Base-by-base conservation (phyloP, 805 yeast species). In the Peterozyma toletana region DNA sequence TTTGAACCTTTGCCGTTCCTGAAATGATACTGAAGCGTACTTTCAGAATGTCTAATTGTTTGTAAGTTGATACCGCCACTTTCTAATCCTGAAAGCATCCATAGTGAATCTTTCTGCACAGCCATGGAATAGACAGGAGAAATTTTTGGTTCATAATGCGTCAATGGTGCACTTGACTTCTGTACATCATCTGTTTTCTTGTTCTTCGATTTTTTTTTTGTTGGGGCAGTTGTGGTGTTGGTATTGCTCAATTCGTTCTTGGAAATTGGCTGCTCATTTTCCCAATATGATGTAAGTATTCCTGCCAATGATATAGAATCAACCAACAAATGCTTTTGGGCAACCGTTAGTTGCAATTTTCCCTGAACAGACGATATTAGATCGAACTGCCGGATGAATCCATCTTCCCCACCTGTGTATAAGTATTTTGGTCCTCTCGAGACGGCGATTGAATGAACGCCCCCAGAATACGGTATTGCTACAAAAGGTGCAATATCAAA, bases 321-420 rank as follows among this genome's bases (percentile, higher is more conserved):
- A 18, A 88, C 88, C 40, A 89, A 69, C 40, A 86, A 84, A 60
- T 93, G 98, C 55, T 78, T 79, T 60, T 93, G 99, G 2, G 96
- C 88, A 48, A 89, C 86, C 0, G 98, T 91, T 42, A 93, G 67
- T 5, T 93, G 91, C 6, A 83, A 69, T 52, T 84, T 85, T 14
- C 97, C 97, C 54, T 86, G 90, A 18, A 93, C 75, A 1, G 96
- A 84, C 31, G 83, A 83, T 35, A 81, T 73, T 49, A 93, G 83
- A 62, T 93, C 96, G 64, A 83, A 93, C 57, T 86, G 89, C 39
- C 99, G 70, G 31, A 93, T 85, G 54, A 80, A 86, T 4, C 99
- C 99, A 61, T 93, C 99, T 51, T 85, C 91, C 9, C 98, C 98
- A 16, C 99, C 99, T 1, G 96, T 83, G 54, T 90, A 83, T 35